Evolutionary conservation across 352 stramenopile species (phyloP).

Genomic region (Phytophthora tubulina): DNA sequence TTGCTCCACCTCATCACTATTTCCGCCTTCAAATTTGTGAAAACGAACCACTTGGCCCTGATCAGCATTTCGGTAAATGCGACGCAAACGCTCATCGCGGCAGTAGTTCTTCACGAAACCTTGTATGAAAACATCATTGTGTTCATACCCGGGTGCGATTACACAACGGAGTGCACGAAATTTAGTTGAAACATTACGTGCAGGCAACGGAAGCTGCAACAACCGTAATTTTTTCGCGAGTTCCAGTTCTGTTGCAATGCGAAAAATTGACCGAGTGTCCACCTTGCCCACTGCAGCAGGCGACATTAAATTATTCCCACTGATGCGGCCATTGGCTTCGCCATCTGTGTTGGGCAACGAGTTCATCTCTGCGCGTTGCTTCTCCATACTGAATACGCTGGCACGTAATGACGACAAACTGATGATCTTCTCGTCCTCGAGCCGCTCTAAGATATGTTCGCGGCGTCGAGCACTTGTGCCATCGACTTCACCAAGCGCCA

Average conservation of each 20-base stretch:
- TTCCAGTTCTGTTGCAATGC: constrained; percentile 77
- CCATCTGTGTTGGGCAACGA: constrained; percentile 3
- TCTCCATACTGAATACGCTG: constrained; percentile 85
- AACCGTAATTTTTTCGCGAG: constrained; percentile 55
- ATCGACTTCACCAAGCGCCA: constrained; percentile 71
- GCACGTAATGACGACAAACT: constrained; percentile 77
- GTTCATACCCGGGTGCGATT: constrained; percentile 66
- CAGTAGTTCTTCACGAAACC: constrained; percentile 81
- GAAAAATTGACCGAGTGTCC: constrained; percentile 75
- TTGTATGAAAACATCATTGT: constrained; percentile 79
- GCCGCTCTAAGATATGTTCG: constrained; percentile 69
- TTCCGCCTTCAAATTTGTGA: constrained; percentile 51
- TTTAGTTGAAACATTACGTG: constrained; percentile 84
- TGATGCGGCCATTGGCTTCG: constrained; percentile 20
- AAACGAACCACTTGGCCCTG: constrained; percentile 67
- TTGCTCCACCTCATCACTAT: constrained; percentile 43
- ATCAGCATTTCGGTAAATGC: constrained; percentile 70
- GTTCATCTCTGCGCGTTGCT: constrained; percentile 36
- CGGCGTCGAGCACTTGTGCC: constrained; percentile 66
- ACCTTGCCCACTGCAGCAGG: constrained; percentile 61
- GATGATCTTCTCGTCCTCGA: constrained; percentile 79
- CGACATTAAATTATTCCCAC: constrained; percentile 25
- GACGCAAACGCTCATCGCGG: constrained; percentile 76
- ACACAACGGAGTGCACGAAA: constrained; percentile 80
- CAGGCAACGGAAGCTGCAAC: constrained; percentile 71